Evolutionary conservation across 2,329 filamentous ascomycete species (phyloP), one percentile per base, ranked within the genome.

Genomic region (Zymoseptoria brevis): DNA sequence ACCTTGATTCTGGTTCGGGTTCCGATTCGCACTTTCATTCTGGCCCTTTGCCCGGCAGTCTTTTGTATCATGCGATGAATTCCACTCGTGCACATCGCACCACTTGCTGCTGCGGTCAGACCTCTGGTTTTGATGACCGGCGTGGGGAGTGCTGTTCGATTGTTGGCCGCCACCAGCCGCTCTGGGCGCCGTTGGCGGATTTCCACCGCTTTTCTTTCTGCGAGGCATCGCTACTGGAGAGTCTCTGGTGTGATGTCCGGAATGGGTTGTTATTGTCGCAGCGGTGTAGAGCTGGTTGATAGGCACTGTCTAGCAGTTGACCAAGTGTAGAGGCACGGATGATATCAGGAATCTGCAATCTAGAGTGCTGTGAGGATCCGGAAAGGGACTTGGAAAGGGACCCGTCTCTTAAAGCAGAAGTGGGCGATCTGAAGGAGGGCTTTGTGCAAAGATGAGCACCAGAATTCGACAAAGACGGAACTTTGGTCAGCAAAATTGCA

Each of bases 221-320:
- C 35, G 35, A 2, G 35, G 3, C 35, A 45, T 45, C 13, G 35
- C 16, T 7, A n/a, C 35, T n/a, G 35, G 35, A 45, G 35, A 45
- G 35, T 45, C 16, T n/a, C 35, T 6, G 35, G 35, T n/a, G 35
- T 45, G 11, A 45, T 16, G 35, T 16, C 30, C 22, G 52, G 26
- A 29, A 19, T 1, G 21, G 21, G 8, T 29, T 50, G 51, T 26
- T 50, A 19, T 30, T 16, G 45, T 58, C 24, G 24, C 35, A n/a
- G 35, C 35, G 13, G 35, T 7, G 35, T 11, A n/a, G 16, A 45
- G 35, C 35, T 16, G 35, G 35, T 45, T 7, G 5, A 19, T 26
- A 53, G 58, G 58, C 50, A 53, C 58, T 60, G 58, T 50, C 54
- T 55, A 57, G 58, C 58, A 60, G 58, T 51, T 60, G 51, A 55